Base-by-base conservation (phyloP, 345 rosid species). In the Turritis glabra region DNA sequence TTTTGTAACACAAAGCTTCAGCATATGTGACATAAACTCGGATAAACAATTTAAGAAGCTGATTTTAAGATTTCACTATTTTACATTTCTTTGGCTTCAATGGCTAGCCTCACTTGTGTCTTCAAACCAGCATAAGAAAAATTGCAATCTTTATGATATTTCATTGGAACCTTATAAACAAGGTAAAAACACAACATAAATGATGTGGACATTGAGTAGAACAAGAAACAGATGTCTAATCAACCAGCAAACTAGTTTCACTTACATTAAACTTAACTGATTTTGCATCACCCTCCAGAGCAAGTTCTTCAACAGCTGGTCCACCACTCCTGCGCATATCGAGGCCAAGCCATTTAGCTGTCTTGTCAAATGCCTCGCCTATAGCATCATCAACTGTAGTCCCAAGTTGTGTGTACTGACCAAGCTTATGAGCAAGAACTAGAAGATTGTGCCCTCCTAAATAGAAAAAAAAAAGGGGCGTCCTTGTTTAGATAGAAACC, bases 91-190 rank as follows among this genome's bases (percentile, higher is more conserved):
- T 74, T 83, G 69, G 95, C 84, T 79, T 86, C 95, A 80, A 94
- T 94, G 25, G 97, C 97, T 75, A 91, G 84, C 68, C 85, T 86
- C 77, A 89, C 97, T 87, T 91, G 98, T 46, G 98, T 91, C 87
- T 91, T 94, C 85, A 94, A 81, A 74, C 98, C 97, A 71, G 98
- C 96, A 83, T 86, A 90, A 26, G 98, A 91, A 66, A 94, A 94
- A 78, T 94, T 94, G 84, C 96, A 90, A 72, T 91, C 90, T 81
- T 88, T 94, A 81, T 91, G 97, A 13, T 88, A 87, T 70, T 85
- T 86, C 98, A 91, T 91, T 29, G 96, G 93, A 55, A 84, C 84
- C 98, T 94, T 77, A 56, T 41, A 74, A 74, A 77, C 62, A 62
- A 52, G 17, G 27, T 51, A 18, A 33, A 41, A 19, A 38, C 61